phyloP scores from a whole-genome alignment of 2,329 filamentous ascomycete species.

The Penicillium janthinellum region DNA sequence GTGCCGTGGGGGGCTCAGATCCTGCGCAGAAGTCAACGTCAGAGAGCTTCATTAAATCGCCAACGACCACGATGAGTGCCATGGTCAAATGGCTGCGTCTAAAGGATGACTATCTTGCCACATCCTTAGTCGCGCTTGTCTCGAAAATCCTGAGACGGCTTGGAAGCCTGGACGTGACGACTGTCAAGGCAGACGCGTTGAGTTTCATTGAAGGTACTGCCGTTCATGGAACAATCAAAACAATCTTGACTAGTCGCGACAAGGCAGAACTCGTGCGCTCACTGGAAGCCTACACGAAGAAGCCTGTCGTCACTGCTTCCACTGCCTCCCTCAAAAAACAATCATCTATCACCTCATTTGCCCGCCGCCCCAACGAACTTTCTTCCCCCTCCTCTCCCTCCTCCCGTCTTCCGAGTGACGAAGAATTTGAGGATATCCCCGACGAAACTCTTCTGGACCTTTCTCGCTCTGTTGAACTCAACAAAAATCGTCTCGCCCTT shows the following conservation, averaged over 20 bases:
- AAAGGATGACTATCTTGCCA: slow-evolving; percentile 82
- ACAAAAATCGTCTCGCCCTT: slow-evolving; percentile 41
- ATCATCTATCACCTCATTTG: slow-evolving; percentile 44
- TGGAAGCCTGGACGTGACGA: slow-evolving; percentile 70
- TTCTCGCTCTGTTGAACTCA: slow-evolving; percentile 46
- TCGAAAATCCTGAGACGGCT: slow-evolving; percentile 81
- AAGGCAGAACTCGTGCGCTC: slow-evolving; percentile 75
- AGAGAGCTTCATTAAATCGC: slow-evolving; percentile 63
- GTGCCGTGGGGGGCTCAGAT: slow-evolving; percentile 60
- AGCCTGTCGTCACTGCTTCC: slow-evolving; percentile 46
- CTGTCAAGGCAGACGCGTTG: slow-evolving; percentile 68
- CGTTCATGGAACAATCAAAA: slow-evolving; percentile 62
- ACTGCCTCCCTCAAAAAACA: slow-evolving; percentile 49
- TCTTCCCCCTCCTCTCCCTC: slow-evolving; percentile 41
- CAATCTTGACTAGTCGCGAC: slow-evolving; percentile 79
- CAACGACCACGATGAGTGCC: slow-evolving; percentile 64
- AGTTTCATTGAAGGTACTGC: slow-evolving; percentile 59
- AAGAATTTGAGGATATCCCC: slow-evolving; percentile 47
- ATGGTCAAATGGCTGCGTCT: slow-evolving; percentile 89
- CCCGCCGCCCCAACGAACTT: slow-evolving; percentile 37
- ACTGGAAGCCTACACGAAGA: slow-evolving; percentile 56
- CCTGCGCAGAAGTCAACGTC: slow-evolving; percentile 44
- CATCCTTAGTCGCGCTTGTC: slow-evolving; percentile 77
- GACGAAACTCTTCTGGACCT: slow-evolving; percentile 46
- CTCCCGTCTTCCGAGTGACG: slow-evolving; percentile 35